Conservation (phyloP, 768 basidiomycete genomes). For the Leccinum olivaceopallidum region DNA sequence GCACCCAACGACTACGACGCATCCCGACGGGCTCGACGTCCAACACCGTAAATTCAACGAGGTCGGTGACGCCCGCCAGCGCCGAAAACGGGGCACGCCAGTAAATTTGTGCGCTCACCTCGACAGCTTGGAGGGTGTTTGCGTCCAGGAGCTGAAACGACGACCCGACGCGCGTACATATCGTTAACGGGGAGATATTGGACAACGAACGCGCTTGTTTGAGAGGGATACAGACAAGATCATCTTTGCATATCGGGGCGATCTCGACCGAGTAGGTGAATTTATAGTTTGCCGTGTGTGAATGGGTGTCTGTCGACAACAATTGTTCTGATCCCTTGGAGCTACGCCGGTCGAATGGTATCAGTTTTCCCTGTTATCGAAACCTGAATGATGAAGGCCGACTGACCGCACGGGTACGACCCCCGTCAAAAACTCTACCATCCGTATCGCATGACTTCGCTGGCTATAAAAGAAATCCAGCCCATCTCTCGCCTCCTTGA, state of each 20-base stretch:
- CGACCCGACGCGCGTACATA: conserved; percentile 92
- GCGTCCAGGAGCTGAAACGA: conserved; percentile 91
- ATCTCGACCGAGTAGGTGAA: conserved; percentile 98
- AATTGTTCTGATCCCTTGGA: conserved; percentile 94
- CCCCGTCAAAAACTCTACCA: conserved; percentile 89
- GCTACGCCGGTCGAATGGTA: conserved; percentile 38
- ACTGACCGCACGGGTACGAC: conserved; percentile 87
- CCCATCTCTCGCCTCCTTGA: conserved; percentile 93
- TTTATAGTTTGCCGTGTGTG: conserved; percentile 93
- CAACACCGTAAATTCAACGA: conserved; percentile 93
- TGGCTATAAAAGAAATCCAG: conserved; percentile 96
- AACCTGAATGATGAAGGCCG: not conserved
- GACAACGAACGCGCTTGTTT: conserved; percentile 81
- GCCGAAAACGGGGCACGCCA: conserved; percentile 92
- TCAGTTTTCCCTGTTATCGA: not conserved
- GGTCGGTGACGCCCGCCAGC: conserved; percentile 78
- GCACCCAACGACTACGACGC: conserved; percentile 72
- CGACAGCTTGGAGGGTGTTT: conserved; percentile 78
- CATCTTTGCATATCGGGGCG: conserved; percentile 96
- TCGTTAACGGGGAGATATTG: conserved; percentile 85
- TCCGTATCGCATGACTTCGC: conserved; percentile 90
- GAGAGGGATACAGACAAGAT: conserved; percentile 85
- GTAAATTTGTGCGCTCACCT: conserved; percentile 75
- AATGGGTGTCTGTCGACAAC: conserved; percentile 89
- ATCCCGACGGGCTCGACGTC: conserved; percentile 86